Evolutionary conservation across 768 basidiomycete species (phyloP).

Genomic region (Sporobolomyces phaffii): DNA sequence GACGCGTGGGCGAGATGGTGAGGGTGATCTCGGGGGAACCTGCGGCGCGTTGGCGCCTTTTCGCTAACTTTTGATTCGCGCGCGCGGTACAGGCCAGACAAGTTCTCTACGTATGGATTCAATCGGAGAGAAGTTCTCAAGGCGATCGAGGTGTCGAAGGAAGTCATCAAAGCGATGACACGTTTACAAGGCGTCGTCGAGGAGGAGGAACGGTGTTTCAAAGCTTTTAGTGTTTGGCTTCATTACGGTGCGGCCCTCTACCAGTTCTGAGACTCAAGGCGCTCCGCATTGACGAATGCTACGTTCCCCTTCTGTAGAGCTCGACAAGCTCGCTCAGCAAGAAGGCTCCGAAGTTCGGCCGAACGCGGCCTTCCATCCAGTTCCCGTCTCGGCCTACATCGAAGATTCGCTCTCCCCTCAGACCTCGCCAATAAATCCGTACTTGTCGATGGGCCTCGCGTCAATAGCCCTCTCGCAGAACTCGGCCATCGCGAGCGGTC

Average conservation of each 20-base stretch:
- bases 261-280: background rate
- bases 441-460: conserved; percentile 15
- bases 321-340: conserved; percentile 34
- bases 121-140: background rate
- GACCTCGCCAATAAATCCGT: background rate
- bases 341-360: conserved; percentile 31
- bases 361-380: conserved; percentile 16
- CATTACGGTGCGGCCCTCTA: conserved; percentile 35
- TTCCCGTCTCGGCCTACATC: conserved; percentile 28
- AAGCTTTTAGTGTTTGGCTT: conserved; percentile 41
- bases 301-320: conserved; percentile 19
- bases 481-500: background rate
- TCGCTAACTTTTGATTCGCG: background rate
- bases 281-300: background rate
- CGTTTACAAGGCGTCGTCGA: conserved; percentile 30
- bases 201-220: conserved; percentile 41
- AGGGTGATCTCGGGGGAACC: background rate
- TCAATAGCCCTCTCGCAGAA: background rate
- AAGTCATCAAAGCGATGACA: conserved; percentile 4
- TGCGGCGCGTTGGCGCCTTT: background rate
- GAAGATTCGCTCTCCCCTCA: conserved; percentile 1
- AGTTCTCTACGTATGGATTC: conserved; percentile 14
- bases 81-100: conserved; percentile 22
- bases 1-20: conserved; percentile 38
- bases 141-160: conserved; percentile 18